Conservation (phyloP, 345 rosid genomes). For the Salix arbutifolia region DNA sequence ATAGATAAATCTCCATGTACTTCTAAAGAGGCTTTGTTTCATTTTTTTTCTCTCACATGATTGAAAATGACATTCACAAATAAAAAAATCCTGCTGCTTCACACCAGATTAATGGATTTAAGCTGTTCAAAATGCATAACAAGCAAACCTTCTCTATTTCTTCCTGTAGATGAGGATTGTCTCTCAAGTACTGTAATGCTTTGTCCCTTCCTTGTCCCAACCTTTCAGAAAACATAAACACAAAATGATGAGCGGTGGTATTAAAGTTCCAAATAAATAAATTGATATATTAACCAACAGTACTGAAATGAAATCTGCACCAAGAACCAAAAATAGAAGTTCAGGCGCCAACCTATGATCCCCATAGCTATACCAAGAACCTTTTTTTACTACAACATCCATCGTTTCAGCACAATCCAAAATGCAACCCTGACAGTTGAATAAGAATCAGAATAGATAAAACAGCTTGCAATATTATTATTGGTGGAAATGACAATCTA, state of each 20-base stretch:
- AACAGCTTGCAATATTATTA: neutral
- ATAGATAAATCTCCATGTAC: neutral
- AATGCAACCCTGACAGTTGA: conserved; percentile 66
- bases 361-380: conserved; percentile 95
- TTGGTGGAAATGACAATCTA: neutral
- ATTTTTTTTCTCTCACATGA: too few species aligned
- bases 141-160: conserved; percentile 76
- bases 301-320: neutral
- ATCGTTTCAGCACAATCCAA: conserved; percentile 85
- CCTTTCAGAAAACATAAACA: conserved; percentile 33
- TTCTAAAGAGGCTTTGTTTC: neutral
- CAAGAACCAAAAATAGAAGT: conserved; percentile 5
- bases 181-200: conserved; percentile 78
- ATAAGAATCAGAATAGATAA: conserved; percentile 15
- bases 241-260: neutral
- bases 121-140: neutral
- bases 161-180: conserved; percentile 53
- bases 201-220: conserved; percentile 93
- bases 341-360: conserved; percentile 59
- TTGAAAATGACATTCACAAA: neutral
- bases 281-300: neutral
- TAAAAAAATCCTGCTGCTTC: too few species aligned
- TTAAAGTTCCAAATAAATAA: neutral
- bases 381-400: conserved; percentile 79
- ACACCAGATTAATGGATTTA: neutral